phyloP scores from a whole-genome alignment of 805 yeast genomes.

The Naumovozyma baii region DNA sequence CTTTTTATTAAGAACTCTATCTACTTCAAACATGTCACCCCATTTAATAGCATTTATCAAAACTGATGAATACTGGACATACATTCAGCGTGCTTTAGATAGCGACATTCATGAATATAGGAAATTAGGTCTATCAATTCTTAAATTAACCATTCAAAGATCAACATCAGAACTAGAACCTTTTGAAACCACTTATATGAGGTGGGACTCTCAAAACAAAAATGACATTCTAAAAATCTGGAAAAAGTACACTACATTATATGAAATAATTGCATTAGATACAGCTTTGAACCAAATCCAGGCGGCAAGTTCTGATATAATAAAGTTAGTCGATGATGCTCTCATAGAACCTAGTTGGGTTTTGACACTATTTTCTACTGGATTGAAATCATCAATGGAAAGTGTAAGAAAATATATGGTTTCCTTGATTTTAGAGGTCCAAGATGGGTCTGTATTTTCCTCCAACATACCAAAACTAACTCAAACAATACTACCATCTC shows the following conservation, averaged over 20 bases:
- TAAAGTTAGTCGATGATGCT: conserved; percentile 38
- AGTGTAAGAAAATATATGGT: conserved; percentile 59
- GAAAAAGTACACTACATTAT: conserved; percentile 64
- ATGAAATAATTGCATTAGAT: conserved; percentile 75
- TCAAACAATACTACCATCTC: conserved; percentile 43
- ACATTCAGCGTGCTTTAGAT: conserved; percentile 46
- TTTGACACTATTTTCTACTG: conserved; percentile 61
- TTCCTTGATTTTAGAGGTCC: conserved; percentile 44
- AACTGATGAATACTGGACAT: conserved; percentile 41
- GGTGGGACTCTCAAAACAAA: conserved; percentile 24
- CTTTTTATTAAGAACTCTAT: conserved; percentile 48
- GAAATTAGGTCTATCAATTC: conserved; percentile 56
- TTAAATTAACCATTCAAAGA: conserved; percentile 49
- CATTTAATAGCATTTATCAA: conserved; percentile 8
- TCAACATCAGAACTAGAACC: conserved; percentile 18
- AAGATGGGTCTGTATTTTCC: conserved; percentile 40
- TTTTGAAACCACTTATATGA: conserved; percentile 9
- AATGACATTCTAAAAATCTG: conserved; percentile 38
- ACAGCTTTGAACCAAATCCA: conserved; percentile 79
- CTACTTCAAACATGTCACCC: conserved; percentile 8
- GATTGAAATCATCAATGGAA: conserved; percentile 67
- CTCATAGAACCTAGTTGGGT: conserved; percentile 68
- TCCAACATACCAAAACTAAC: conserved; percentile 32
- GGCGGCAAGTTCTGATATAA: conserved; percentile 61
- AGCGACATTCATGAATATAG: conserved; percentile 54